phyloP scores from a whole-genome alignment of 371 early-diverging fungal genomes.

The Basidiobolus heterosporus region DNA sequence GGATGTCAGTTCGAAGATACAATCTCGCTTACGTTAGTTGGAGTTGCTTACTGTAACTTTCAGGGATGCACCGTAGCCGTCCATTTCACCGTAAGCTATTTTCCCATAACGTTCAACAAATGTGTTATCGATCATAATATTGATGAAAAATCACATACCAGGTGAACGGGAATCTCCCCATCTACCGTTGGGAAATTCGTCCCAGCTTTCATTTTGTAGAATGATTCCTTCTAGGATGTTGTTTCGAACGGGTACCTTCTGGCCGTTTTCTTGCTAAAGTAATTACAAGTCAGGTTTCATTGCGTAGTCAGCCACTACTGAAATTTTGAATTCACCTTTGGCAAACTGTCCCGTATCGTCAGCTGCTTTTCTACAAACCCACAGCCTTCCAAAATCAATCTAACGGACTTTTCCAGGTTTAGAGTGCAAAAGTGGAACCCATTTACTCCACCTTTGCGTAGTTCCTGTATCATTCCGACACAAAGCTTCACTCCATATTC shows the following conservation, averaged over 20 bases:
- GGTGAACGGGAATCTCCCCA: conserved; percentile 91
- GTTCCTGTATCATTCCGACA: conserved; percentile 41
- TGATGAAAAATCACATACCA: conserved; percentile 14
- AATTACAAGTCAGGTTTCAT: too few relatives aligned
- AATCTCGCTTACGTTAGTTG: neutral
- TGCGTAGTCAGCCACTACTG: too few relatives aligned
- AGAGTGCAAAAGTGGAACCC: conserved; percentile 73
- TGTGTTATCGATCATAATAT: neutral
- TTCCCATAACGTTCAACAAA: neutral
- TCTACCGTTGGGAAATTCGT: conserved; percentile 94
- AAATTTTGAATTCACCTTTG: too few relatives aligned
- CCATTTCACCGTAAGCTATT: conserved; percentile 50
- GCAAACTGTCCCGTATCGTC: neutral
- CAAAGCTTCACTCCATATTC: conserved; percentile 72
- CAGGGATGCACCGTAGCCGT: conserved; percentile 56
- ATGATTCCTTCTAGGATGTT: too few relatives aligned
- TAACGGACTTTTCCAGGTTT: conserved; percentile 74
- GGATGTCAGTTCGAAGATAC: neutral
- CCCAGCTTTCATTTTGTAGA: conserved; percentile 32
- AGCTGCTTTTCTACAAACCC: neutral
- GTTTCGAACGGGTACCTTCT: too few relatives aligned
- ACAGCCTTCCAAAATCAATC: conserved; percentile 61
- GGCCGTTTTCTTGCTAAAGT: too few relatives aligned
- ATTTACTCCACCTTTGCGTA: conserved; percentile 26
- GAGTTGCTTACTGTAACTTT: conserved; percentile 28